Evolutionary conservation across 768 basidiomycete genomes (phyloP).

Genomic region (Tubosaeta sp.): DNA sequence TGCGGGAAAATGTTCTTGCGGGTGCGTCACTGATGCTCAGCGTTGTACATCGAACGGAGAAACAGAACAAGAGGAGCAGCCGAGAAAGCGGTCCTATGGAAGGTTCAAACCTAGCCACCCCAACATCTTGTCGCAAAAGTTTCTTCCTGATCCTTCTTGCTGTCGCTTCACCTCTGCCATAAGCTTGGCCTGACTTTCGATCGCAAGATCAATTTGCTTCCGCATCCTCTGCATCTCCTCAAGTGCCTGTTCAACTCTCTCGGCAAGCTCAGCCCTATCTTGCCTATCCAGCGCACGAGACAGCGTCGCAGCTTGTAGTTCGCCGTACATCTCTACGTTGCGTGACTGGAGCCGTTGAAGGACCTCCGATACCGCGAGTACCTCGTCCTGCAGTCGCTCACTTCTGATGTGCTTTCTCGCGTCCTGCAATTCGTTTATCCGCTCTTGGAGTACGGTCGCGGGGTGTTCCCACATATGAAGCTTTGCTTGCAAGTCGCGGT

Average conservation of each 20-base stretch:
- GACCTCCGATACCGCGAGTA: not conserved
- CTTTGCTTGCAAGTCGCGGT: not conserved
- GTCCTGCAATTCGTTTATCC: not conserved
- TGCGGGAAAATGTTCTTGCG: not conserved
- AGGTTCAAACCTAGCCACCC: not conserved
- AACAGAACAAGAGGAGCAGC: not conserved
- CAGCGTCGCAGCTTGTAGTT: not conserved
- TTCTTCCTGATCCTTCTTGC: not conserved
- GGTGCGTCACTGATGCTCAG: not conserved
- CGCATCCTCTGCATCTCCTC: not conserved
- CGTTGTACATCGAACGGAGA: not conserved
- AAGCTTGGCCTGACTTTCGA: not conserved
- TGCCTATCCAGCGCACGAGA: not conserved
- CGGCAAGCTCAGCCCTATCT: not conserved
- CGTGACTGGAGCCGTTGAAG: not conserved
- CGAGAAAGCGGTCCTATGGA: not conserved
- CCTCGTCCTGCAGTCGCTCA: not conserved
- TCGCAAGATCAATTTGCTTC: not conserved
- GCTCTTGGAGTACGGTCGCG: not conserved
- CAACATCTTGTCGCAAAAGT: not conserved
- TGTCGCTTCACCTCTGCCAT: not conserved
- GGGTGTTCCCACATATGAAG: not conserved
- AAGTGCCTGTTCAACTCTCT: not conserved
- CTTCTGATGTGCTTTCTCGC: not conserved
- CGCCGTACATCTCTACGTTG: not conserved